These are phyloP conservation scores for Lagenaria siceraria DNA, from an alignment of 306 rosid genomes.

Conservation along the genomic window DNA sequence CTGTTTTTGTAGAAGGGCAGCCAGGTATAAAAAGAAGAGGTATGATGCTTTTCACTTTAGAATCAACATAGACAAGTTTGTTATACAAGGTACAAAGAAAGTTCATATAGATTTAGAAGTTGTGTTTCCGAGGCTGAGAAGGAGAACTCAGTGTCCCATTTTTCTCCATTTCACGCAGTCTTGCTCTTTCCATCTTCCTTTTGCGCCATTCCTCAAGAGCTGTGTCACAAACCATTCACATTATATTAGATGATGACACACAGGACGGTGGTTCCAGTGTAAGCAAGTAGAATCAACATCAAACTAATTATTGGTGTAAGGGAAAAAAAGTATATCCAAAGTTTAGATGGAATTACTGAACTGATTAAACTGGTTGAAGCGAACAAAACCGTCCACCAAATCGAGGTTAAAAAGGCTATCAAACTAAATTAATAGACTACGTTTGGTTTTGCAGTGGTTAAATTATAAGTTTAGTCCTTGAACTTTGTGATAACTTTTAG, in stretches of 20 bases:
- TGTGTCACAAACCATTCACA: constrained; percentile 24
- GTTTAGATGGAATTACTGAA: background rate
- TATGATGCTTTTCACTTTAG: background rate
- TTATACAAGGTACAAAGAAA: background rate
- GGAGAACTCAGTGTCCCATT: constrained; percentile 54
- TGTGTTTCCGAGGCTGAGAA: constrained; percentile 20
- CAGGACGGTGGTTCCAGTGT: background rate
- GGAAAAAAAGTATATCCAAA: background rate
- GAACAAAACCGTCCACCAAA: no score
- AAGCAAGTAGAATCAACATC: background rate
- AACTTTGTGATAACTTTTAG: no score
- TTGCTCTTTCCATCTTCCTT: constrained; percentile 92
- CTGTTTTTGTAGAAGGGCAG: background rate
- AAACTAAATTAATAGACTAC: background rate
- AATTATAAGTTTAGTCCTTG: no score
- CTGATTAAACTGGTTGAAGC: no score
- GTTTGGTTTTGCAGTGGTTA: background rate
- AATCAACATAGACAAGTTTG: background rate
- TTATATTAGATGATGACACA: background rate
- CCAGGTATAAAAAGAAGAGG: background rate
- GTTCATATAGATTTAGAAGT: background rate
- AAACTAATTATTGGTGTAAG: background rate
- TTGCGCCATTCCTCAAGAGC: constrained; percentile 98
- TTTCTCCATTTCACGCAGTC: constrained; percentile 67
- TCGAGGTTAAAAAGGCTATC: no score